Conservation (phyloP, 1,284 basidiomycete genomes). For the Trichosporon coremiiforme region DNA sequence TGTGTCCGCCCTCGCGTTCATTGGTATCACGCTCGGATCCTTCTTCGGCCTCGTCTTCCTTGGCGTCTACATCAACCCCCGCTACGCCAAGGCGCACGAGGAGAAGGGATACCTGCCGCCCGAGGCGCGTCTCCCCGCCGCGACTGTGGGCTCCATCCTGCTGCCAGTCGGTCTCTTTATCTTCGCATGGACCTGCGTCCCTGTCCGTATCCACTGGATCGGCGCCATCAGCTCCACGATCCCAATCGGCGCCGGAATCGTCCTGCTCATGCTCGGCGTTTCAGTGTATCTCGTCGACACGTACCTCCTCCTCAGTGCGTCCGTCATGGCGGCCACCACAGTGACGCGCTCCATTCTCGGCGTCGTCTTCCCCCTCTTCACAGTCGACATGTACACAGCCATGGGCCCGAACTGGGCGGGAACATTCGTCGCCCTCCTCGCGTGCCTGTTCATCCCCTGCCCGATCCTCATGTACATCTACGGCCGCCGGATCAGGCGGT, state of each 20-base stretch:
- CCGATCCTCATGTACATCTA: slow-evolving; percentile 38
- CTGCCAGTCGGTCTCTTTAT: slow-evolving; percentile 57
- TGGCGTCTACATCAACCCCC: slow-evolving; percentile 45
- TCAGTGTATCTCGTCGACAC: slow-evolving; percentile 65
- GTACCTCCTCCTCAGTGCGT: slow-evolving; percentile 60
- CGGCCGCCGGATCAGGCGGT: slow-evolving; percentile 35
- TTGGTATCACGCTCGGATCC: slow-evolving; percentile 67
- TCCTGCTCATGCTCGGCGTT: slow-evolving; percentile 41
- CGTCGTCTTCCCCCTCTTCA: slow-evolving; percentile 63
- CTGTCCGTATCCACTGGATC: slow-evolving; percentile 63
- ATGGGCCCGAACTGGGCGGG: slow-evolving; percentile 66
- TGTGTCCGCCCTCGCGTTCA: slow-evolving; percentile 65
- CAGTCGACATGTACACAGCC: slow-evolving; percentile 62
- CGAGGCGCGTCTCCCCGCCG: slow-evolving; percentile 64
- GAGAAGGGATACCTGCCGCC: slow-evolving; percentile 37
- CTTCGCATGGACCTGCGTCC: slow-evolving; percentile 62
- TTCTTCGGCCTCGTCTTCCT: slow-evolving; percentile 63
- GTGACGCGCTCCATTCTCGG: slow-evolving; percentile 67
- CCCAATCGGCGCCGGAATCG: slow-evolving; percentile 61
- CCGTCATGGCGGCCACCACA: slow-evolving; percentile 68
- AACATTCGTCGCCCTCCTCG: slow-evolving; percentile 41
- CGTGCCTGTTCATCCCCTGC: slow-evolving; percentile 34
- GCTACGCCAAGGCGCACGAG: slow-evolving; percentile 32
- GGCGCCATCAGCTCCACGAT: slow-evolving; percentile 65
- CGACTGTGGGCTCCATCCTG: slow-evolving; percentile 63